Base-by-base conservation (phyloP, 768 basidiomycete species). In the Mycena belliarum region DNA sequence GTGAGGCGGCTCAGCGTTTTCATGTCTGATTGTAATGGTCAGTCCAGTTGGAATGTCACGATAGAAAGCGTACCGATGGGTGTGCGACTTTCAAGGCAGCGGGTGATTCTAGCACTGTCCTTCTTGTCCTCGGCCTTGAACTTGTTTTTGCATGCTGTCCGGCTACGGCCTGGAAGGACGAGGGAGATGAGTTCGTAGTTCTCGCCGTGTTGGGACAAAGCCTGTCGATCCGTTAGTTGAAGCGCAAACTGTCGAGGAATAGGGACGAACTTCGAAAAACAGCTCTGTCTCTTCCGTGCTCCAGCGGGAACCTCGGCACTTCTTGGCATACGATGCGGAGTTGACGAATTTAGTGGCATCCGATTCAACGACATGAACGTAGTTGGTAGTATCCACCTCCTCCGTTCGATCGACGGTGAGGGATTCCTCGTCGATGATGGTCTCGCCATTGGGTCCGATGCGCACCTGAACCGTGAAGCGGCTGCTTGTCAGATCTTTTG, bases 171-270 rank as follows among this genome's bases (percentile, higher is more conserved):
- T 37, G 92, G 91, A 20, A 96, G 79, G 14, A 94, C 80, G 64
- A 86, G 87, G 3, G 94, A 90, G 59, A 96, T 94, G 40, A 95
- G 81, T 69, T 95, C 93, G 66, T 95, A 96, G 65, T 95, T 94
- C 70, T 94, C 91, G 29, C 93, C 93, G 63, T 93, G 94, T 68
- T 94, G 93, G 4, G 86, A 80, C 28, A 95, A 75, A n/a, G 91
- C 92, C 94, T 95, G 65, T n/a, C 50, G 29, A 42, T 32, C 26
- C 4, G 52, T 71, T n/a, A 60, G 15, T 32, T 33, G 3, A 35
- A 32, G 28, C 50, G n/a, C 63, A 38, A 24, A 12, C 57, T 33
- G 29, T 11, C 47, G 21, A 44, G 49, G 12, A 11, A 45, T 38
- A 38, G 23, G 41, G 3, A 71, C 87, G 64, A 65, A 94, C 93